Base-by-base conservation (phyloP, 176 grass and related monocot genomes). In the Paspalum notatum region DNA sequence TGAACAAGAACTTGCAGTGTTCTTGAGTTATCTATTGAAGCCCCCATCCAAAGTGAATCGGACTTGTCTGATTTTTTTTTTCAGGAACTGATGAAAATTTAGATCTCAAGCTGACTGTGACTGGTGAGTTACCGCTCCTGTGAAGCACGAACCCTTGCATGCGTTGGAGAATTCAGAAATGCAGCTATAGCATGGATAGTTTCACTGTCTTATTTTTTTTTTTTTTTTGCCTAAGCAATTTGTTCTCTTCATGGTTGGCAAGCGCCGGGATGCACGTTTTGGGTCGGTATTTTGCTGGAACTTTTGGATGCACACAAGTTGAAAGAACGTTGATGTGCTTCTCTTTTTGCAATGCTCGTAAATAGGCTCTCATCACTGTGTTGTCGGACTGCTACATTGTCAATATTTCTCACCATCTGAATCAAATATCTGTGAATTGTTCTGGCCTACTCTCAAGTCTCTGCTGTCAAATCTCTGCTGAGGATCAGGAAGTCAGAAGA, bases 41-140 rank as follows among this genome's bases (percentile, higher is more conserved):
- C 42, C 18, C 15, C 8, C 8, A 44, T 37, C 16, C 0, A 20
- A 71, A 75, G 3, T 89, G 22, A 81, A 64, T 49, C 18, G 2
- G 5, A 44, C 9, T 43, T 77, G 6, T 57, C 8, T 71, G 42
- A 15, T 14, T 49, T 49, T 16, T 3, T 3, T 84, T 64, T 89
- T 85, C 78, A 89, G 87, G 87, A 89, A 16, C 74, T 89, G 66
- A 82, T 85, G 83, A 89, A 85, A 59, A 71, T 89, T 73, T 89
- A 89, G 87, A 37, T 21, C 43, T 46, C n/a, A 70, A 24, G 27
- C 26, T 58, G 72, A 71, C 15, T 7, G 40, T 56, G 80, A 18
- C 41, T 38, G 82, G 82, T 85, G 16, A 82, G 78, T 49, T 14
- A 32, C n/a, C 9, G 3, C 39, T 41, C 4, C 44, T 18, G 56